Evolutionary conservation across 164 flowering plant genomes (phyloP).

Genomic region (Pachysandra terminalis): DNA sequence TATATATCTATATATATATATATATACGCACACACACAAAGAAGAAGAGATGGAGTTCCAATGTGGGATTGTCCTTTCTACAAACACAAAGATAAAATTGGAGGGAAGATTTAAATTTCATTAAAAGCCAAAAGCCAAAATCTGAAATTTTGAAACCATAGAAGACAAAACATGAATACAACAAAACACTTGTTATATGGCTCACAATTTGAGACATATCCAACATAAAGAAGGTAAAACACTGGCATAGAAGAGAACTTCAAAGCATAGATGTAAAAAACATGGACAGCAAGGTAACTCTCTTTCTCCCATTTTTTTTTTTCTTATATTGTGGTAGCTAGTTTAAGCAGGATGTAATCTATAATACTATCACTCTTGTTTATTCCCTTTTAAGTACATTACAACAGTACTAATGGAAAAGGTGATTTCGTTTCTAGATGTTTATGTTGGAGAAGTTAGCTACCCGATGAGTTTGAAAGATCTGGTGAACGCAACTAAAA

Average conservation of each 20-base stretch:
- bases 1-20: no score
- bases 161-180: conserved; percentile 15
- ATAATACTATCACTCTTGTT: not conserved
- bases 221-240: no score
- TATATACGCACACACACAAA: no score
- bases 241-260: conserved; percentile 78
- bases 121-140: no score
- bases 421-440: conserved; percentile 31
- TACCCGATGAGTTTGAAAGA: not conserved
- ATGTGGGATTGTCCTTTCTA: no score
- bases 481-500: conserved; percentile 15
- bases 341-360: not conserved
- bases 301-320: not conserved
- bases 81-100: no score
- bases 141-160: no score
- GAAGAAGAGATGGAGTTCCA: no score
- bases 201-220: no score
- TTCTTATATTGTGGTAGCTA: no score
- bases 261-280: conserved; percentile 63
- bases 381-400: not conserved
- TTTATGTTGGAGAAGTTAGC: conserved; percentile 53
- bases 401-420: not conserved
- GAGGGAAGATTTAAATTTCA: no score
- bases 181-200: no score
- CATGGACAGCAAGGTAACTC: conserved; percentile 49